A percentile compares a stretch with the other conserved stretches of the same genome.
Evolutionary conservation across 495 filamentous ascomycete species (phyloP).

Genomic region (Acidomyces sp.): DNA sequence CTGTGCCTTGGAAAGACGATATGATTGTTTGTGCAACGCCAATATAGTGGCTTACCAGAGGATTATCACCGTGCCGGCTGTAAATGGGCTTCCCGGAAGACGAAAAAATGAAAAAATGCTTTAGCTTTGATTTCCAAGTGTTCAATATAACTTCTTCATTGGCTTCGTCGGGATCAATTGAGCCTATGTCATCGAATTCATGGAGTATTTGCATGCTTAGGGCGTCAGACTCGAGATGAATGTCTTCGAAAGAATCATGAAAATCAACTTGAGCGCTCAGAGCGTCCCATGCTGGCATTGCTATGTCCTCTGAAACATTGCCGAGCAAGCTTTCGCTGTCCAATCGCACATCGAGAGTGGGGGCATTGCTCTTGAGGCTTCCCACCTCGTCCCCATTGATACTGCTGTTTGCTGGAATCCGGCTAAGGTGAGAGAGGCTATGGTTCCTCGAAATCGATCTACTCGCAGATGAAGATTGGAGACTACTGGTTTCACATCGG

Average conservation of each 20-base stretch:
- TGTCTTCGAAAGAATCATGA: conserved; percentile 43
- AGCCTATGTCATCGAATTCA: conserved; percentile 70
- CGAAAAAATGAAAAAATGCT: conserved; percentile 93
- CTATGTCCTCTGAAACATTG: conserved; percentile 43
- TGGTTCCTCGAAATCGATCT: conserved; percentile 24
- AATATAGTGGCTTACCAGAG: conserved; percentile 79
- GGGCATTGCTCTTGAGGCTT: conserved; percentile 72
- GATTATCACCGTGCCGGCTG: conserved; percentile 81
- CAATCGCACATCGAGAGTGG: conserved; percentile 56
- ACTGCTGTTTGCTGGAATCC: conserved; percentile 34
- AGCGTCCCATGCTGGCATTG: conserved; percentile 47
- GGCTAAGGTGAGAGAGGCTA: conserved; percentile 35
- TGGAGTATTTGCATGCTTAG: conserved; percentile 47
- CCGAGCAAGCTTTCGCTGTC: conserved; percentile 75
- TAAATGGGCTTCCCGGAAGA: conserved; percentile 98
- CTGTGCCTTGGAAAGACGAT: conserved; percentile 76
- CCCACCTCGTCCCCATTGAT: conserved; percentile 65
- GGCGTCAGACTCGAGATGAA: conserved; percentile 36
- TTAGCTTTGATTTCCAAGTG: conserved; percentile 75
- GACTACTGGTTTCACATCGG: conserved; percentile 40
- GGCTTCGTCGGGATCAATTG: conserved; percentile 42
- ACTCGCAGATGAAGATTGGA: conserved; percentile 20
- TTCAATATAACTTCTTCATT: conserved; percentile 52
- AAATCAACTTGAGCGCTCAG: conserved; percentile 44
- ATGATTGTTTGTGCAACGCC: conserved; percentile 97